Evolutionary conservation across 805 yeast genomes (phyloP), one percentile per base, ranked within the genome.

Genomic region (Starmerella stigmatis): DNA sequence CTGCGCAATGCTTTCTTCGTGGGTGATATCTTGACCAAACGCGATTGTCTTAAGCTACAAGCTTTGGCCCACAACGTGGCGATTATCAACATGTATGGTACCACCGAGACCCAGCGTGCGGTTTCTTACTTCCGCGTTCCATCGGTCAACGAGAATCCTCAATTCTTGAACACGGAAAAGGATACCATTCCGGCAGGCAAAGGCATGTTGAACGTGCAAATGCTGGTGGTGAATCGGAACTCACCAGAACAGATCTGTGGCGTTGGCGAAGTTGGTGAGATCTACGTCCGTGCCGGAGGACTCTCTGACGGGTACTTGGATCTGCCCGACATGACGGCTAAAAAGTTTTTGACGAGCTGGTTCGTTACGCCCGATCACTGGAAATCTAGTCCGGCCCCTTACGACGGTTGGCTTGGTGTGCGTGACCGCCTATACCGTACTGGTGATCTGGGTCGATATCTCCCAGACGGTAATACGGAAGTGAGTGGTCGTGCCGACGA

Each of bases 401-500:
- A 62, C 48, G 77, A 73, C 53, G 67, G 75, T 47, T 92, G 95
- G 94, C 64, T 75, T 36, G 97, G 97, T 0, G 95, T 96, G 56
- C 76, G 98, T 60, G 99, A 94, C 64, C 75, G 99, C 59, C 67
- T 94, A 48, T 92, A 92, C 70, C 75, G 97, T 66, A 89, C 97
- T 35, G 99, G 99, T 55, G 99, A 92, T 65, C 71, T 92, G 53
- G 99, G 98, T 44, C 78, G 98, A 56, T 92, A 94, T 62, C 69
- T 88, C 48, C 96, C 97, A 6, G 96, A 88, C 60, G 99, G 98
- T 46, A 85, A 92, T 67, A 86, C 92, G 56, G 99, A 92, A 69
- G 89, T 96, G 64, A 82, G 94, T 62, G 99, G 99, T 48, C 78
- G 99, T 63, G 98, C 98, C 22, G 99, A 92, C 67, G 97, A 89